Evolutionary conservation across 257 asterid genomes (phyloP).

Genomic region (Solanum sejunctum): DNA sequence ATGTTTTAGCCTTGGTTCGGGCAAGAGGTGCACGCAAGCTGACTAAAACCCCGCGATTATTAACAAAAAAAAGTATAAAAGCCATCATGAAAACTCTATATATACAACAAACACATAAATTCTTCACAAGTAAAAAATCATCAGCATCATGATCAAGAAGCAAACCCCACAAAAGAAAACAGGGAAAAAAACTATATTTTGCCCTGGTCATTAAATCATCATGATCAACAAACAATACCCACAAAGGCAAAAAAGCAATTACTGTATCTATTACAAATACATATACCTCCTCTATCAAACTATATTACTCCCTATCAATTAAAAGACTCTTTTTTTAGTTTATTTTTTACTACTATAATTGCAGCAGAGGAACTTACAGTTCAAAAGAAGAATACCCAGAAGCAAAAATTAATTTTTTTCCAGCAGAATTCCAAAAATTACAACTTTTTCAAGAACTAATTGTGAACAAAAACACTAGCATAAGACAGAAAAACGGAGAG

Average conservation of each 20-base stretch:
- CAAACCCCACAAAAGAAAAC: background rate
- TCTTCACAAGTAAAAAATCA: background rate
- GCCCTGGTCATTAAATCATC: background rate
- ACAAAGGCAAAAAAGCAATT: background rate
- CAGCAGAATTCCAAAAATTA: background rate
- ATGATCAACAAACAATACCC: background rate
- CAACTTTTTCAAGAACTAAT: background rate
- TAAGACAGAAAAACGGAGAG: background rate
- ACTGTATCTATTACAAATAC: background rate
- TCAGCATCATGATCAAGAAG: background rate
- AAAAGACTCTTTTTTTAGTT: background rate
- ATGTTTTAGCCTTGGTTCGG: background rate
- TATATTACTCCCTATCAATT: background rate
- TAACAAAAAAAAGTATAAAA: background rate
- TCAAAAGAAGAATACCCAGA: background rate
- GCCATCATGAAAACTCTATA: background rate
- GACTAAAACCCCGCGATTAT: background rate
- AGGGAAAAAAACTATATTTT: background rate
- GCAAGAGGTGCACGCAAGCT: background rate
- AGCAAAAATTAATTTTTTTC: background rate
- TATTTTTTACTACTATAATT: background rate
- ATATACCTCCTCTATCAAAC: background rate
- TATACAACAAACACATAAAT: background rate
- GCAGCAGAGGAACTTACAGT: conserved; percentile 5
- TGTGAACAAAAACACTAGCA: background rate